phyloP scores from a whole-genome alignment of 805 yeast genomes.

The Kodamaea sagamina region DNA sequence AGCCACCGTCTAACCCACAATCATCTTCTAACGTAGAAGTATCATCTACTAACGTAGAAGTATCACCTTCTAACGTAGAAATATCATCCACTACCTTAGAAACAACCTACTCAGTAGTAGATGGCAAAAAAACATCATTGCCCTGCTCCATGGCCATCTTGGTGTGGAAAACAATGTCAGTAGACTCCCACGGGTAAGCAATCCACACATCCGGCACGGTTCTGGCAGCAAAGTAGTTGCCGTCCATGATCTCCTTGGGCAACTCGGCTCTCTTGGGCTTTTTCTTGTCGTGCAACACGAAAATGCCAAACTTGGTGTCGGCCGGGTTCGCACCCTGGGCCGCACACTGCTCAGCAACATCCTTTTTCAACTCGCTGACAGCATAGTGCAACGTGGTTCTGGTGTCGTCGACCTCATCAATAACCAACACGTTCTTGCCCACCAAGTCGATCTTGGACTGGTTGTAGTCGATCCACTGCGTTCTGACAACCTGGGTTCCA shows the following conservation, averaged over 20 bases:
- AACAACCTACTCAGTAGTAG: slow-evolving; percentile 10
- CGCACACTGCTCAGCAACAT: slow-evolving; percentile 59
- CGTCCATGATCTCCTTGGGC: slow-evolving; percentile 63
- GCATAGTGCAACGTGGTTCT: slow-evolving; percentile 84
- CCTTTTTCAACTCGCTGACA: slow-evolving; percentile 69
- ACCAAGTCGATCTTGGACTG: slow-evolving; percentile 62
- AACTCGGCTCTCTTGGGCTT: slow-evolving; percentile 73
- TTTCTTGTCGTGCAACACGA: slow-evolving; percentile 74
- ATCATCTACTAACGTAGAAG: no score
- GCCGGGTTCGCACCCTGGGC: slow-evolving; percentile 51
- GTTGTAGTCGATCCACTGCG: slow-evolving; percentile 81
- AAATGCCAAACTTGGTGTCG: slow-evolving; percentile 66
- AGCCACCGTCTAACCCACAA: no score
- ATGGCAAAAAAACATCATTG: slow-evolving; percentile 54
- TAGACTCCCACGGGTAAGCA: slow-evolving; percentile 85
- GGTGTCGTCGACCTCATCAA: slow-evolving; percentile 86
- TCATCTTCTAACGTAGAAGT: no score
- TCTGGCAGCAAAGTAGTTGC: slow-evolving; percentile 71
- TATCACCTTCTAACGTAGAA: no score
- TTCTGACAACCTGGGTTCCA: slow-evolving; percentile 70
- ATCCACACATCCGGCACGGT: slow-evolving; percentile 80
- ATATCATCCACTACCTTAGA: no score
- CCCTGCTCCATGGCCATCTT: slow-evolving; percentile 73
- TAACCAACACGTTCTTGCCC: slow-evolving; percentile 70
- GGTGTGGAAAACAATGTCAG: slow-evolving; percentile 73